phyloP scores from a whole-genome alignment of 2,329 filamentous ascomycete species.

The Colletotrichum ledebouriae region DNA sequence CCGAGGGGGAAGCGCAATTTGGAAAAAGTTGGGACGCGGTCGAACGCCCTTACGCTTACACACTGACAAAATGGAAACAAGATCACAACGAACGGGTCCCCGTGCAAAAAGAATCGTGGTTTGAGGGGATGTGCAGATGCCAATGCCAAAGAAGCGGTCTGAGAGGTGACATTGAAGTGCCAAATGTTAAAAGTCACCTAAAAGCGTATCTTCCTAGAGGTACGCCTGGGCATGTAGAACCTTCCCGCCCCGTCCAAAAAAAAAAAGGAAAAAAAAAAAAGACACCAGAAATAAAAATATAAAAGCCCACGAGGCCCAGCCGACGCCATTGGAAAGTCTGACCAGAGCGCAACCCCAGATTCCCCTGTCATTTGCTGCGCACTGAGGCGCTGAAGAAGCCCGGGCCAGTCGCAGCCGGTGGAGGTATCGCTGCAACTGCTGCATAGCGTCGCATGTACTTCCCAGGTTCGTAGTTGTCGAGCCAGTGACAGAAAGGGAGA shows the following conservation, averaged over 20 bases:
- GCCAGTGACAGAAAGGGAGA: conserved; percentile 15
- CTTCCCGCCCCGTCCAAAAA: no score
- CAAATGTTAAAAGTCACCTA: not conserved
- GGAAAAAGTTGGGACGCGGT: conserved; percentile 1
- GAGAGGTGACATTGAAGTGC: not conserved
- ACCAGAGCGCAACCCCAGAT: not conserved
- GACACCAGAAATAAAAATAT: not conserved
- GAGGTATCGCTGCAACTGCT: conserved; percentile 9
- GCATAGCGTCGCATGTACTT: conserved; percentile 3
- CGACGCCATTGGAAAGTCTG: conserved; percentile 29
- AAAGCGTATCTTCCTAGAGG: no score
- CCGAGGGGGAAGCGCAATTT: no score
- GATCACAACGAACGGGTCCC: conserved; percentile 13
- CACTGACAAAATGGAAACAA: conserved; percentile 2
- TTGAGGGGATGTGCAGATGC: conserved; percentile 30
- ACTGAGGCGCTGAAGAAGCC: conserved; percentile 30
- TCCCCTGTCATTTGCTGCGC: conserved; percentile 23
- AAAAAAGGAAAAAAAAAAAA: no score
- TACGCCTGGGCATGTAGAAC: no score
- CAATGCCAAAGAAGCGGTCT: conserved; percentile 21
- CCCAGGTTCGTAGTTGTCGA: conserved; percentile 4
- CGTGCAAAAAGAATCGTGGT: conserved; percentile 23
- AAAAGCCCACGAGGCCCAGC: conserved; percentile 26
- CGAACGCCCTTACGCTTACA: not conserved
- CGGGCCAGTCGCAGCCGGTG: conserved; percentile 22